phyloP scores from a whole-genome alignment of 371 early-diverging fungal genomes.

The Blakeslea trispora region DNA sequence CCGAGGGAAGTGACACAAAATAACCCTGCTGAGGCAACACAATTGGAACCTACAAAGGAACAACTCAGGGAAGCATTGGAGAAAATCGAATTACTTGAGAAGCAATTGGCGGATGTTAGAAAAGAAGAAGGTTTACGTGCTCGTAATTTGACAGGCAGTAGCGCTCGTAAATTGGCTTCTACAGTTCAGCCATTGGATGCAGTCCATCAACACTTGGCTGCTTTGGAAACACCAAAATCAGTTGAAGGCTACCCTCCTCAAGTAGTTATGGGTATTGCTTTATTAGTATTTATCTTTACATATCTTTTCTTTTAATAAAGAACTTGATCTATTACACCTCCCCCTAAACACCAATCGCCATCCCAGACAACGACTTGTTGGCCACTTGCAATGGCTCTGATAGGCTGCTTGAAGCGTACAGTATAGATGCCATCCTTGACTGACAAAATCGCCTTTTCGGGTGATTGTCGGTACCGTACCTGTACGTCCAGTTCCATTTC shows the following conservation, averaged over 20 bases:
- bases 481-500: slow-evolving; percentile 39
- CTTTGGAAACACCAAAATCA: slow-evolving; percentile 48
- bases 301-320: slow-evolving; percentile 28
- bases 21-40: background rate
- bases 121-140: slow-evolving; percentile 26
- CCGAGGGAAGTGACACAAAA: background rate
- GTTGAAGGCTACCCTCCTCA: slow-evolving; percentile 44
- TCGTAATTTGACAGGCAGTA: slow-evolving; percentile 15
- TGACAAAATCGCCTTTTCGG: slow-evolving; percentile 39
- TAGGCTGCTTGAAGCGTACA: slow-evolving; percentile 38
- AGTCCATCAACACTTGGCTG: slow-evolving; percentile 58
- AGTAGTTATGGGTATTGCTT: slow-evolving; percentile 17
- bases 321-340: slow-evolving; percentile 48
- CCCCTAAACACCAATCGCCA: slow-evolving; percentile 57
- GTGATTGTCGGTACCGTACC: slow-evolving; percentile 48
- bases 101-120: slow-evolving; percentile 25
- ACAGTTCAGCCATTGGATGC: slow-evolving; percentile 50
- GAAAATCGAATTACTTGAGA: slow-evolving; percentile 27
- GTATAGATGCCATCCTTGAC: slow-evolving; percentile 22
- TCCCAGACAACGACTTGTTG: slow-evolving; percentile 58
- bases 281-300: slow-evolving; percentile 23
- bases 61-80: slow-evolving; percentile 31
- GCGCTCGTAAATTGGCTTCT: slow-evolving; percentile 30
- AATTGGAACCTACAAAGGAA: slow-evolving; percentile 14
- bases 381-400: slow-evolving; percentile 51